Conservation (phyloP, 1,284 basidiomycete genomes). For the Vanrija sp. region DNA sequence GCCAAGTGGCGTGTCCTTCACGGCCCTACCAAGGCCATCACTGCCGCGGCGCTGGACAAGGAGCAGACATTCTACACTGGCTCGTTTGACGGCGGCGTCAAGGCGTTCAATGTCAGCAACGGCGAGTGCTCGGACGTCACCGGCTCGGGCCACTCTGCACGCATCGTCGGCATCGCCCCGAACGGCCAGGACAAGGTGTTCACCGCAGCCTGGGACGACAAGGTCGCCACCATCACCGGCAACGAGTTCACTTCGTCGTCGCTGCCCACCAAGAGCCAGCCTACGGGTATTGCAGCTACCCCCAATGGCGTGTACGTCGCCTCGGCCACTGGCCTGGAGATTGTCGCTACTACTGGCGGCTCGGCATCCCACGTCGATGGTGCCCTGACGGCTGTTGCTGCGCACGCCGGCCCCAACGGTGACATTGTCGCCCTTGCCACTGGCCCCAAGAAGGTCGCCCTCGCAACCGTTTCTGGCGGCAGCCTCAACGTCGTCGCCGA, state of each 20-base stretch:
- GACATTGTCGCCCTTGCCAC: constrained; percentile 39
- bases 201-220: constrained; percentile 76
- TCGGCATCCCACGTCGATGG: constrained; percentile 19
- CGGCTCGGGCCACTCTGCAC: constrained; percentile 67
- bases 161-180: constrained; percentile 61
- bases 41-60: constrained; percentile 56
- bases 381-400: constrained; percentile 37
- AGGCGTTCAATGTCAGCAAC: constrained; percentile 54
- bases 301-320: constrained; percentile 64
- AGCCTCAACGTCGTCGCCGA: constrained; percentile 29
- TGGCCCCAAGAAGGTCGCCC: constrained; percentile 58
- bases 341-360: constrained; percentile 27
- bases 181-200: constrained; percentile 56
- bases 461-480: constrained; percentile 19
- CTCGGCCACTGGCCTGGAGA: constrained; percentile 65
- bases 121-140: constrained; percentile 55
- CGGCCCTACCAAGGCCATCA: constrained; percentile 76
- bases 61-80: constrained; percentile 69
- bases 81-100: constrained; percentile 75
- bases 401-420: constrained; percentile 21
- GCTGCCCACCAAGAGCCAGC: constrained; percentile 59
- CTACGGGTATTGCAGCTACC: constrained; percentile 65
- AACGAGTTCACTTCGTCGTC: constrained; percentile 54
- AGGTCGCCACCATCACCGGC: constrained; percentile 55
- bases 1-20: constrained; percentile 58